Conservation (phyloP, 768 basidiomycete genomes). For the Lactifluus hygrophoroides region DNA sequence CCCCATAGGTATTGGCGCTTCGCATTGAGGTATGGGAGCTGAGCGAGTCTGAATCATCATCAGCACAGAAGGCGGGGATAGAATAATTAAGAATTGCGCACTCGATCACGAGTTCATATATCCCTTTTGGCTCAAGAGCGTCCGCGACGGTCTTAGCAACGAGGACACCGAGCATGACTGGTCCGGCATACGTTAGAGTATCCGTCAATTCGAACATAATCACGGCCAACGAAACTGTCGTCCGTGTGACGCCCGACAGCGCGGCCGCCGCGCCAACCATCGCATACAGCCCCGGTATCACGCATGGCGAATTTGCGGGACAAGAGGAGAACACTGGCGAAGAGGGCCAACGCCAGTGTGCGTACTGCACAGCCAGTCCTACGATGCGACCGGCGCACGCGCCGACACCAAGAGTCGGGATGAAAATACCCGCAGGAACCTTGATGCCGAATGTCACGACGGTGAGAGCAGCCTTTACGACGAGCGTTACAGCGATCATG, state of each 20-base stretch:
- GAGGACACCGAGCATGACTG: slow-evolving; percentile 81
- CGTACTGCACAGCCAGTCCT: slow-evolving; percentile 72
- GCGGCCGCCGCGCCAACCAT: slow-evolving; percentile 96
- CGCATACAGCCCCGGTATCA: slow-evolving; percentile 86
- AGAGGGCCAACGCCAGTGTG: slow-evolving; percentile 56
- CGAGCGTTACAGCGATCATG: slow-evolving; percentile 64
- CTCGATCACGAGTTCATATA: slow-evolving; percentile 96
- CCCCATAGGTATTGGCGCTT: slow-evolving; percentile 92
- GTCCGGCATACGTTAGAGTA: slow-evolving; percentile 85
- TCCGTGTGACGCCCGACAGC: slow-evolving; percentile 91
- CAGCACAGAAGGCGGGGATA: neutral
- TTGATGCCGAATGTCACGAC: slow-evolving; percentile 91
- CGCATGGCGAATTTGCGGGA: slow-evolving; percentile 55
- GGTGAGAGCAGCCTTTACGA: slow-evolving; percentile 75
- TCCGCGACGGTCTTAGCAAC: slow-evolving; percentile 89
- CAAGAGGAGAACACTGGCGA: slow-evolving; percentile 59
- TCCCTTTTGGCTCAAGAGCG: slow-evolving; percentile 83
- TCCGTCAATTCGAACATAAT: slow-evolving; percentile 95
- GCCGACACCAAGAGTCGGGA: slow-evolving; percentile 90
- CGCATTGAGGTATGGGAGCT: slow-evolving; percentile 87
- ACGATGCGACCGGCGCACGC: slow-evolving; percentile 87
- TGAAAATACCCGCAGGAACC: slow-evolving; percentile 90
- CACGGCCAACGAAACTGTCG: slow-evolving; percentile 89
- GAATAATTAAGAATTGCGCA: slow-evolving; percentile 24
- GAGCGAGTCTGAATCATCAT: slow-evolving; percentile 43